phyloP scores from a whole-genome alignment of 2,329 filamentous ascomycete genomes.

The Ceratocystis alfenasii region DNA sequence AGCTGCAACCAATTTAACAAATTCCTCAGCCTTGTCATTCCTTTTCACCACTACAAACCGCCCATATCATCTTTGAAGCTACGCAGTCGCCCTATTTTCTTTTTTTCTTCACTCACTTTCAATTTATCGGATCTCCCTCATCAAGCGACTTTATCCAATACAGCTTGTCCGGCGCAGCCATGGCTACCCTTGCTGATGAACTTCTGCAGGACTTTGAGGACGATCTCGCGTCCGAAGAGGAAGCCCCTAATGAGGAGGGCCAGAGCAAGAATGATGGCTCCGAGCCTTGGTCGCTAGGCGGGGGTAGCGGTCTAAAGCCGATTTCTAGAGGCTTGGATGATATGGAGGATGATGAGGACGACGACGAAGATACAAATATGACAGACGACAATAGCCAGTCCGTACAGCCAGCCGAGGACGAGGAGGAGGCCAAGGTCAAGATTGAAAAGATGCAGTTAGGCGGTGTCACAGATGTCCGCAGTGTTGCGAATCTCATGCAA shows the following conservation, averaged over 20 bases:
- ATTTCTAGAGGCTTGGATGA: conserved; percentile 32
- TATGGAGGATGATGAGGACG: conserved; percentile 50
- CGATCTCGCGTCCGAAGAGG: conserved; percentile 49
- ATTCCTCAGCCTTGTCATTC: conserved; percentile 15
- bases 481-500: conserved; percentile 69
- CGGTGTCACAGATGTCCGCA: conserved; percentile 63
- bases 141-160: too few species aligned
- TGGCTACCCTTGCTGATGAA: conserved; percentile 89
- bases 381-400: conserved; percentile 33
- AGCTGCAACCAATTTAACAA: conserved; percentile 16
- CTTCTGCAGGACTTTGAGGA: conserved; percentile 75
- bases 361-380: conserved; percentile 50
- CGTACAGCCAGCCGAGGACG: conserved; percentile 45
- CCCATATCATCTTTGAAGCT: background rate
- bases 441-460: conserved; percentile 74
- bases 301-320: conserved; percentile 24
- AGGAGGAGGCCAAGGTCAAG: conserved; percentile 59
- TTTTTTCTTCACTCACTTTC: too few species aligned
- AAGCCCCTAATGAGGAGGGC: conserved; percentile 42
- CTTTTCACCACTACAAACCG: background rate
- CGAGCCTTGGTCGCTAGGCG: conserved; percentile 1
- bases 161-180: conserved; percentile 30
- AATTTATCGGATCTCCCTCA: too few species aligned
- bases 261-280: conserved; percentile 32
- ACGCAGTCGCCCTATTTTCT: background rate